Evolutionary conservation across 2,329 filamentous ascomycete genomes (phyloP).

Genomic region (Penicillium capsulatum): DNA sequence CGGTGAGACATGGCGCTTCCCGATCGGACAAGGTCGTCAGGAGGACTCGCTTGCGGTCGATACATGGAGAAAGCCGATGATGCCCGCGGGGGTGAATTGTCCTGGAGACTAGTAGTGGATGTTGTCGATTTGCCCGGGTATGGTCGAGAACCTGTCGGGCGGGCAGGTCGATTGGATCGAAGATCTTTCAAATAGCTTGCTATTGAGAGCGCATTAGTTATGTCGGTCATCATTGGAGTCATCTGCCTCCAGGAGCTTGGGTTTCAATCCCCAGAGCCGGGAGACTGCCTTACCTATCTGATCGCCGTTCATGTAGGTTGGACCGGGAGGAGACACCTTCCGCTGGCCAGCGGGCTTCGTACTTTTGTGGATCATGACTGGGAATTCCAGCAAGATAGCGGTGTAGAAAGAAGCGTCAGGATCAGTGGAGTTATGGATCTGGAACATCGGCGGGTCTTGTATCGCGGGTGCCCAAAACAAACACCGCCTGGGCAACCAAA

Average conservation of each 20-base stretch:
- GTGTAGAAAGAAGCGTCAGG: slow-evolving; percentile 12
- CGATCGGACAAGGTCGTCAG: slow-evolving; percentile 33
- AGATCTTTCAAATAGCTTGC: slow-evolving; percentile 59
- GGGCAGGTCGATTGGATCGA: slow-evolving; percentile 52
- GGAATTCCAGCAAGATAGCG: slow-evolving; percentile 4
- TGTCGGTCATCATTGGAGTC: no score
- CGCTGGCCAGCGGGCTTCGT: slow-evolving; percentile 35
- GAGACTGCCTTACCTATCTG: slow-evolving; percentile 42
- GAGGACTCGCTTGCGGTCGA: slow-evolving; percentile 16
- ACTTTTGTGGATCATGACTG: slow-evolving; percentile 39
- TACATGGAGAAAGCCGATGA: slow-evolving; percentile 43
- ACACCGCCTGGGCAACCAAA: slow-evolving; percentile 22
- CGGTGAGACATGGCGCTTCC: slow-evolving; percentile 42
- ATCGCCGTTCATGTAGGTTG: slow-evolving; percentile 45
- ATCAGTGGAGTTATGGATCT: slow-evolving; percentile 7
- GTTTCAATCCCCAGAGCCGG: no score
- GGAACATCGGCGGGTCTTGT: slow-evolving; percentile 8
- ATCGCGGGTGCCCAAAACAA: slow-evolving; percentile 22
- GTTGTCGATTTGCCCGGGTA: slow-evolving; percentile 48
- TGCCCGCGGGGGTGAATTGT: slow-evolving; percentile 38
- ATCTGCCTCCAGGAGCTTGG: no score
- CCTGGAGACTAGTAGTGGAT: slow-evolving; percentile 23
- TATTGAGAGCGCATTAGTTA: slow-evolving; percentile 29
- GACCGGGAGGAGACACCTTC: slow-evolving; percentile 46
- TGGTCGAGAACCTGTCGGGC: slow-evolving; percentile 59